Evolutionary conservation across 768 basidiomycete species (phyloP).

Genomic region (Podaxis pistillaris): DNA sequence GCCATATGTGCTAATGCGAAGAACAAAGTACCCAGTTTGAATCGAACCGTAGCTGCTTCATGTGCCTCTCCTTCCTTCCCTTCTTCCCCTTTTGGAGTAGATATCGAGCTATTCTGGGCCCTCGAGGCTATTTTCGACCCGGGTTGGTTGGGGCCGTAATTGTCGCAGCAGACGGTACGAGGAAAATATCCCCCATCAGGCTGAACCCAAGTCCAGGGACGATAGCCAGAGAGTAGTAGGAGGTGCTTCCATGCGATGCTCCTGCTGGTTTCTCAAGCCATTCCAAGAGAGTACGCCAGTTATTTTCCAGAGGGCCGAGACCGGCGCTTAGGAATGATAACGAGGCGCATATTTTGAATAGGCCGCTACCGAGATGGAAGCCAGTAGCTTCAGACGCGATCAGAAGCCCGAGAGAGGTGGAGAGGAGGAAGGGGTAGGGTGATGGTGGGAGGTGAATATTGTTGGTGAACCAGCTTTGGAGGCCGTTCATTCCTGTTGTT

Average conservation of each 20-base stretch:
- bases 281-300: neutral
- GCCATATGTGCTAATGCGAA: constrained; percentile 23
- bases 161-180: constrained; percentile 20
- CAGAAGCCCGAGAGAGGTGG: constrained; percentile 19
- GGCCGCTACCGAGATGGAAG: constrained; percentile 20
- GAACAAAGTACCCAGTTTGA: constrained; percentile 23
- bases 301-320: constrained; percentile 10
- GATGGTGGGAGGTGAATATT: constrained; percentile 9
- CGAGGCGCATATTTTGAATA: constrained; percentile 24
- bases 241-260: neutral
- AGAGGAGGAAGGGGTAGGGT: constrained; percentile 21
- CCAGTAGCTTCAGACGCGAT: constrained; percentile 22
- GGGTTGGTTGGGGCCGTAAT: constrained; percentile 6
- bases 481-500: neutral
- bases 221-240: constrained; percentile 13
- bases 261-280: neutral
- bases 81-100: neutral
- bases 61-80: neutral
- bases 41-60: constrained; percentile 19
- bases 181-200: constrained; percentile 23
- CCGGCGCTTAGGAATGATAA: constrained; percentile 23
- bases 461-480: neutral
- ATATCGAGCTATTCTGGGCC: neutral
- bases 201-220: constrained; percentile 22
- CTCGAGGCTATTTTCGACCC: neutral